Evolutionary conservation across 257 asterid species (phyloP), one percentile per base, ranked within the genome.

Genomic region (Scutellaria galericulata): DNA sequence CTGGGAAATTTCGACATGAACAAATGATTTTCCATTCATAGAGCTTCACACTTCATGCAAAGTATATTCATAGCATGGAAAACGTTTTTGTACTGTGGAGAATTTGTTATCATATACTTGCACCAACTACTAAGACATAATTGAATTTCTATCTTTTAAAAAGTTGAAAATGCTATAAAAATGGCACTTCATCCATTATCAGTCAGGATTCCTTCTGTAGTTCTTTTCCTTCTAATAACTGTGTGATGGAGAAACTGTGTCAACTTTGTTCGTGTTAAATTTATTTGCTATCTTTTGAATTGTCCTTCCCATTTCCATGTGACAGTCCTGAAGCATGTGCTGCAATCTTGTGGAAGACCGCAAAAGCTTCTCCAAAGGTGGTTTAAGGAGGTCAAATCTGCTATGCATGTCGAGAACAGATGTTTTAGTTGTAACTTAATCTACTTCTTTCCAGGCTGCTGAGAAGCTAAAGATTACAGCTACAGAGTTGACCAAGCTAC

Each of bases 321-420:
- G 73, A 78, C 93, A 94, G 99, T 75, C 99, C 98, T 46, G 99
- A 94, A 82, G 99, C 99, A 78, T 89, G 98, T 75, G 99, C 99
- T 31, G 98, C 99, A 68, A 94, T 94, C 81, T 78, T 94, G 81
- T 94, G 88, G 89, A 94, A 94, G 84, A 72, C 76, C 46, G 87
- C 98, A 31, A 88, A 89, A 84, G 95, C 96, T 78, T 66, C 99
- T 68, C 93, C 96, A 14, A 83, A 89, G 99, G 99, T 91, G 72
- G 59, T 72, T 81, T 68, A 72, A 63, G 37, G 13, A 71, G 50
- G 68, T 73, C 31, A 70, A 45, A 54, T 77, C 42, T 71, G 61
- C 68, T 72, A 35, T 66, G 14, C 50, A 45, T 62, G 53, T 74
- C 42, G 45, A 45, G 74, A 66, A 52, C 62, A 40, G 41, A 50